Evolutionary conservation across 805 yeast species (phyloP).

Genomic region (Saturnispora ahearnii): DNA sequence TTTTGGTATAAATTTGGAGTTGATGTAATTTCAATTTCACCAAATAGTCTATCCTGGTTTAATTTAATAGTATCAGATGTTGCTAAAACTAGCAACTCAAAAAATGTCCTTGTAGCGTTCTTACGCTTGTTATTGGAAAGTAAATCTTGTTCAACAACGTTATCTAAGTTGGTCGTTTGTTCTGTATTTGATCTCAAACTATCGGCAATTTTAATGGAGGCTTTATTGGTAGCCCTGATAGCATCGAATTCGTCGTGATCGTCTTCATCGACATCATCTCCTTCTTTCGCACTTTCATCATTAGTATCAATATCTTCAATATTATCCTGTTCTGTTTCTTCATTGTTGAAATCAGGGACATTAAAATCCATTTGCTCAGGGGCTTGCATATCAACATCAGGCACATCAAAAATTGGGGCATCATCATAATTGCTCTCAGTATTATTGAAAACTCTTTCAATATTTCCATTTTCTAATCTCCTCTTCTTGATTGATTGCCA

Average conservation of each 20-base stretch:
- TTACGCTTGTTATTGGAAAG: conserved; percentile 34
- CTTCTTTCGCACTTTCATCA: conserved; percentile 6
- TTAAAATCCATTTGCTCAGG: not conserved
- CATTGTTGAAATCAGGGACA: not conserved
- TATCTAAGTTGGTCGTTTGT: conserved; percentile 27
- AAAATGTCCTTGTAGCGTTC: conserved; percentile 67
- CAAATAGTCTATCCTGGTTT: conserved; percentile 52
- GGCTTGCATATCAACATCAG: not conserved
- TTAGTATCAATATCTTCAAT: conserved; percentile 18
- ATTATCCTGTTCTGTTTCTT: not conserved
- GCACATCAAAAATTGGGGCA: not conserved
- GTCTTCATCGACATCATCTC: conserved; percentile 10
- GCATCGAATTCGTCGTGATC: conserved; percentile 14
- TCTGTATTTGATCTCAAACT: conserved; percentile 24
- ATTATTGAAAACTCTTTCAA: not conserved
- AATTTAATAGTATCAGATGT: conserved; percentile 62
- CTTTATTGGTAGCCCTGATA: conserved; percentile 28
- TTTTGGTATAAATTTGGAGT: conserved; percentile 13
- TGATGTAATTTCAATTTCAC: conserved; percentile 41
- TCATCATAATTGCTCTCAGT: not conserved
- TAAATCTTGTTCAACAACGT: conserved; percentile 26
- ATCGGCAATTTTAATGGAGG: conserved; percentile 49
- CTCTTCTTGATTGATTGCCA: conserved; percentile 15
- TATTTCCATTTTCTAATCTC: conserved; percentile 5
- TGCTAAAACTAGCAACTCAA: conserved; percentile 75